Base-by-base conservation (phyloP, 2,329 filamentous ascomycete genomes). In the Colletotrichum camelliae region DNA sequence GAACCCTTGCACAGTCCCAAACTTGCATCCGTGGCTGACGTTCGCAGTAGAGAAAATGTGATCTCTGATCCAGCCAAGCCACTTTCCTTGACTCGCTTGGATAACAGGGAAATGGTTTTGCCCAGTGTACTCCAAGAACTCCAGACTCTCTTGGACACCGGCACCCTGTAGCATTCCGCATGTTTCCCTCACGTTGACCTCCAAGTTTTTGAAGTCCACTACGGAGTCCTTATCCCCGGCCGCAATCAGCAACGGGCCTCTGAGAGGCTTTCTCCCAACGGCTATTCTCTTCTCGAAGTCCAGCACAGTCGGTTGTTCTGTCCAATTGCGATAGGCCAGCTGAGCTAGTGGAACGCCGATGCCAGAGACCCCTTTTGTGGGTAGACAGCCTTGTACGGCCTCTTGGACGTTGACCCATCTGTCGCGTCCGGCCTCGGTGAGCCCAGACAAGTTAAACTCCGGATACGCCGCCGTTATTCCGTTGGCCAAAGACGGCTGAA, bases 131-230 rank as follows among this genome's bases (percentile, higher is more conserved):
- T 24, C 43, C 43, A 52, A 0, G 6, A 52, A 52, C 43, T 52
- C 43, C 43, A 52, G 6, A 52, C 43, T 24, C 4, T 21, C 43
- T 0, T 24, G 43, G 5, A 24, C 6, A 7, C 1, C 10, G 0
- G n/a, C 43, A 1, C n/a, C 4, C 0, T 52, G 43, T 4, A 52
- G 12, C n/a, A 52, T 7, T 52, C 4, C 43, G n/a, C 43, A 52
- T 2, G n/a, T 52, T 4, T 52, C 43, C 43, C 43, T 52, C 10
- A 52, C n/a, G 43, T 52, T 52, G 43, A 0, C 43, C n/a, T 21
- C n/a, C n/a, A 52, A 2, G 2, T 52, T 52, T 24, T 52, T 52
- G 43, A 52, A 52, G 43, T 21, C 43, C 9, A 52, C 43, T 52
- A 52, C 43, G 0, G 43, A 52, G 12, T 52, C 43, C 7, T 24